Base-by-base conservation (phyloP, 2,329 filamentous ascomycete species). In the Microsporum ferrugineum region DNA sequence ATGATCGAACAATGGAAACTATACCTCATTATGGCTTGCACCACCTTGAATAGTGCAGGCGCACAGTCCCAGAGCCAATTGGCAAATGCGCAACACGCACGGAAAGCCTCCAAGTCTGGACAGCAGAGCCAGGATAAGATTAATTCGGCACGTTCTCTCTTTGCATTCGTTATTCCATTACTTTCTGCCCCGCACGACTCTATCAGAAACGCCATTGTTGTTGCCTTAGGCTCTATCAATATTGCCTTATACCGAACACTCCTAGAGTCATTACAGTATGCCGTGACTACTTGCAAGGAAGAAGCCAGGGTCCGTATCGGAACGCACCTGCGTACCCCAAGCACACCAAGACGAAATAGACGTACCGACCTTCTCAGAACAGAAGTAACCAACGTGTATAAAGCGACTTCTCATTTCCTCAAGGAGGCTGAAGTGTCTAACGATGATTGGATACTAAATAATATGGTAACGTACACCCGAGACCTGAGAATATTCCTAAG, bases 1-100 rank as follows among this genome's bases (percentile, higher is more conserved):
- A 80, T 96, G 61, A 85, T 99, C 62, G 95, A 97, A 73, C 94
- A 99, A 71, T 99, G 92, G 92, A 97, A 96, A 74, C 79, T 97
- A 1, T 97, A 97, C 72, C 80, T 99, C 31, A 91, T 96, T 60
- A 96, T 99, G 76, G 94, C 92, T 7, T 99, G 95, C 74, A 96
- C 92, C 7, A 97, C 94, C 0, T 79, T 99, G 61, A 91, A 89
- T 41, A 94, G 94, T 66, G 83, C 89, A 7, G 90, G 90, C 7
- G 84, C 79, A 23, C 79, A 83, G 61, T 79, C 78, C 38, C 78
- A 82, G 63, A 79, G 80, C 27, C 83, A 85, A 60, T 78, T 86
- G 34, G 78, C 80, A 10, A 81, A 81, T 63, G 80, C 81, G 41
- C 88, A 95, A 65, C 92, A 97, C 72, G 81, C 84, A 3, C 84